Evolutionary conservation across 805 yeast genomes (phyloP).

Genomic region (Candida dendrica): DNA sequence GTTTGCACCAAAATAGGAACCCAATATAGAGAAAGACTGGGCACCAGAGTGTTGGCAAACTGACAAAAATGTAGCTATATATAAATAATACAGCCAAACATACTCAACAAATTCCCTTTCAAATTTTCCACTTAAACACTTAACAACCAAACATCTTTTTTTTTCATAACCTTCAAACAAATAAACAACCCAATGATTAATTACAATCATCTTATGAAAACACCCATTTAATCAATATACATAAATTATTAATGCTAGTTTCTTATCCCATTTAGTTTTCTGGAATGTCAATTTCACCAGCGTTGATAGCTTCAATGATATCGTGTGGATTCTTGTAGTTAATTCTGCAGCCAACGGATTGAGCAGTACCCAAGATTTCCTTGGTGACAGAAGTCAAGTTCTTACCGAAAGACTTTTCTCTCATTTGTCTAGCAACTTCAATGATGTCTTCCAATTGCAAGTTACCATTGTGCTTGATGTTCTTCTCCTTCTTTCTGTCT

Average conservation of each 20-base stretch:
- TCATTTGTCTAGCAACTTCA: constrained; percentile 97
- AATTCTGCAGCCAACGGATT: constrained; percentile 99
- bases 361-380: constrained; percentile 99
- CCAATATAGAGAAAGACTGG: constrained; percentile 50
- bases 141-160: too few relatives aligned
- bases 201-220: constrained; percentile 4
- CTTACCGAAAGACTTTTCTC: constrained; percentile 97
- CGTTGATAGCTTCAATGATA: constrained; percentile 96
- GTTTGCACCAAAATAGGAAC: constrained; percentile 92
- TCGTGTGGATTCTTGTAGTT: constrained; percentile 99
- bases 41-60: constrained; percentile 96
- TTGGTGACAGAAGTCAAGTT: constrained; percentile 92
- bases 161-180: not conserved
- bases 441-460: constrained; percentile 92
- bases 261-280: constrained; percentile 51
- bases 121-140: not conserved
- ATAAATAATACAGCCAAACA: not conserved
- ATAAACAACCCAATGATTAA: not conserved
- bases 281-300: constrained; percentile 94
- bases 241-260: constrained; percentile 5
- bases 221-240: constrained; percentile 4
- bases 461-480: constrained; percentile 99
- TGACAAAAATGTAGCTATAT: constrained; percentile 11
- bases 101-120: not conserved
- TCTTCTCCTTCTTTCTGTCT: constrained; percentile 99